phyloP scores from a whole-genome alignment of 495 filamentous ascomycete species.

The Neurospora africana region DNA sequence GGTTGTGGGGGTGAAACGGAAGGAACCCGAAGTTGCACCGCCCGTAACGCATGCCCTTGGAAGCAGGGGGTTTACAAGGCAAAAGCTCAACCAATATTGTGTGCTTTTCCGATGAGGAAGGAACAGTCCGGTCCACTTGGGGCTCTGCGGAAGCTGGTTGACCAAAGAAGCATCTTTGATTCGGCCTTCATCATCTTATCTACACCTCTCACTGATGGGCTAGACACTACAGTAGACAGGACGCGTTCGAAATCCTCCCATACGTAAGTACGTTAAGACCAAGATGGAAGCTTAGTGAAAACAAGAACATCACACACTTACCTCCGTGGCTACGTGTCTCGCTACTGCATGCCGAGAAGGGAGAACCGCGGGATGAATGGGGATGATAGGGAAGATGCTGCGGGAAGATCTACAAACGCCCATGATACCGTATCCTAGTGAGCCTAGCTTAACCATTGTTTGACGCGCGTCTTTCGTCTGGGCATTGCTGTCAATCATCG shows the following conservation, averaged over 20 bases:
- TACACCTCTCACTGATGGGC: not conserved
- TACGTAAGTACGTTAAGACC: not conserved
- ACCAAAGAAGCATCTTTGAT: not conserved
- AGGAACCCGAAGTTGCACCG: not conserved
- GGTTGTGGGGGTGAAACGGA: not conserved
- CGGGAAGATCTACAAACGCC: not conserved
- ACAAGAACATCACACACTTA: not conserved
- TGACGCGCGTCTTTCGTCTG: not conserved
- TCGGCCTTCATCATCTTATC: not conserved
- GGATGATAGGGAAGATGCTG: not conserved
- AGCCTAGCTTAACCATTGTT: not conserved
- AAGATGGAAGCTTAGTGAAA: not conserved
- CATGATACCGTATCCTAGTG: not conserved
- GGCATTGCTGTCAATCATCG: not conserved
- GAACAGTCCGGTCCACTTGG: not conserved
- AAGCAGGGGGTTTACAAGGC: not conserved
- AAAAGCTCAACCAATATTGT: not conserved
- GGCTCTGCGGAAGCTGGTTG: not conserved
- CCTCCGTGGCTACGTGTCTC: not conserved
- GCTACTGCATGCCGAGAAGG: not conserved
- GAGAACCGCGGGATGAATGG: not conserved
- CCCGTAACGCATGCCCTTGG: not conserved
- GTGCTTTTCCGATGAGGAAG: not conserved
- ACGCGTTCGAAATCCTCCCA: not conserved
- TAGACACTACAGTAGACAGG: not conserved